Percentiles rank a stretch among this genome's conserved stretches.
Evolutionary conservation across 1,284 basidiomycete species (phyloP).

Genomic region (Ganoderma leucocontextum): DNA sequence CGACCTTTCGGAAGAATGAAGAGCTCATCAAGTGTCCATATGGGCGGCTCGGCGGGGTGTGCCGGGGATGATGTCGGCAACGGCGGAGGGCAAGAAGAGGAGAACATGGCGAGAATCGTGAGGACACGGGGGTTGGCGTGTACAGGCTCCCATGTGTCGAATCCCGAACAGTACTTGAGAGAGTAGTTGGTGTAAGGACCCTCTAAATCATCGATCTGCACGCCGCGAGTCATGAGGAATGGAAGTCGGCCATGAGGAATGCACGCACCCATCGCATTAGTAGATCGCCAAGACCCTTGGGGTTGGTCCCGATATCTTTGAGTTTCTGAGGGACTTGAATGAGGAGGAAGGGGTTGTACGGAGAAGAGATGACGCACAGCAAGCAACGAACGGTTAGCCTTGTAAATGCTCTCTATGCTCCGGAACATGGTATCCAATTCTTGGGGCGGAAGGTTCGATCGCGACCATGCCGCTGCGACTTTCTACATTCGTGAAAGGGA

Average conservation of each 20-base stretch:
- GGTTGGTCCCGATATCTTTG: conserved; percentile 93
- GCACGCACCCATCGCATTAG: conserved; percentile 94
- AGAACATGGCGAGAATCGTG: conserved; percentile 76
- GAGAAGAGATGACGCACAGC: conserved; percentile 56
- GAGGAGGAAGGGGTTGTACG: conserved; percentile 14
- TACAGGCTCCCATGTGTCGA: conserved; percentile 86
- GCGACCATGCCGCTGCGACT: conserved; percentile 97
- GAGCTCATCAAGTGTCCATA: conserved; percentile 89
- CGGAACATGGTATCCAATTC: conserved; percentile 96
- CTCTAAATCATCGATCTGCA: conserved; percentile 89
- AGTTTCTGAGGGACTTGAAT: conserved; percentile 69
- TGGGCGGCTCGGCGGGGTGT: conserved; percentile 48
- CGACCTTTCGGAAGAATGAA: conserved; percentile 89
- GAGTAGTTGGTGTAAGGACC: conserved; percentile 88
- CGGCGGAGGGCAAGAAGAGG: conserved; percentile 67
- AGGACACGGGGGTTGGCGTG: conserved; percentile 78
- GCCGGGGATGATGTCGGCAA: conserved; percentile 50
- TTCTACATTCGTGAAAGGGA: conserved; percentile 59
- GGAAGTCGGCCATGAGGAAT: neutral
- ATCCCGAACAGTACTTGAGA: conserved; percentile 77
- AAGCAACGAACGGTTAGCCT: conserved; percentile 86
- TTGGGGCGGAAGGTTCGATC: conserved; percentile 91
- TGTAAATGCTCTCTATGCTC: conserved; percentile 91
- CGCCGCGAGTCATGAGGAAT: conserved; percentile 14
- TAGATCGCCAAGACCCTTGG: conserved; percentile 94